Evolutionary conservation across 2,329 filamentous ascomycete genomes (phyloP).

Genomic region (Daldinia sp.): DNA sequence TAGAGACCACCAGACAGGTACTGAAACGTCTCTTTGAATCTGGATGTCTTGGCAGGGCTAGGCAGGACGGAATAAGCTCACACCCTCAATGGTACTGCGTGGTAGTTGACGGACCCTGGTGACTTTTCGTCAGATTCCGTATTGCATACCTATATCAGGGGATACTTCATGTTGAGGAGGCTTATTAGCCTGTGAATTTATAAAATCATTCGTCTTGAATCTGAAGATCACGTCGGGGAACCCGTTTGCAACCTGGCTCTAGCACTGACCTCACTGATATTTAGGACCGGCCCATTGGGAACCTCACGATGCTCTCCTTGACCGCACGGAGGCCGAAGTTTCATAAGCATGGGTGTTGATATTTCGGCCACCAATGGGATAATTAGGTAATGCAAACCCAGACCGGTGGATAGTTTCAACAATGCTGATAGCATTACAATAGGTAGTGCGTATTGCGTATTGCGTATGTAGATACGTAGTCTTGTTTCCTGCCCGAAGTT

Average conservation of each 20-base stretch:
- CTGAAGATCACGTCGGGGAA: conserved; percentile 39
- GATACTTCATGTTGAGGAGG: conserved; percentile 21
- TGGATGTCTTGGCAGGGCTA: conserved; percentile 40
- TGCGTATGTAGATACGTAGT: conserved; percentile 24
- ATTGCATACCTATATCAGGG: conserved; percentile 36
- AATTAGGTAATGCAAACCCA: conserved; percentile 14
- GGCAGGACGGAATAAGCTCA: conserved; percentile 39
- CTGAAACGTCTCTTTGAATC: conserved; percentile 43
- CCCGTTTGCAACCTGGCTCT: conserved; percentile 14
- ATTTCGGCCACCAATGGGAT: conserved; percentile 27
- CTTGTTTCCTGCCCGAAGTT: conserved; percentile 12
- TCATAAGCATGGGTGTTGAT: conserved; percentile 17
- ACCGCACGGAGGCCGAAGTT: conserved; percentile 26
- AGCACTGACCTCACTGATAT: conserved; percentile 24
- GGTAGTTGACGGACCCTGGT: conserved; percentile 28
- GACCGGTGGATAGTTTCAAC: conserved; percentile 25
- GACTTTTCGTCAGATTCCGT: conserved; percentile 33
- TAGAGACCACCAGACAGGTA: conserved; percentile 29
- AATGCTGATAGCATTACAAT: conserved; percentile 20
- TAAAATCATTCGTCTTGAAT: conserved; percentile 36
- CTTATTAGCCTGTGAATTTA: conserved; percentile 30
- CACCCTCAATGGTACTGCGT: conserved; percentile 28
- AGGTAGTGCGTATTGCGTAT: conserved; percentile 9
- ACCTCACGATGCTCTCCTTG: conserved; percentile 23
- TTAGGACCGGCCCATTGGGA: conserved; percentile 19